Conservation (phyloP, 805 yeast species). For the Candida adriatica region DNA sequence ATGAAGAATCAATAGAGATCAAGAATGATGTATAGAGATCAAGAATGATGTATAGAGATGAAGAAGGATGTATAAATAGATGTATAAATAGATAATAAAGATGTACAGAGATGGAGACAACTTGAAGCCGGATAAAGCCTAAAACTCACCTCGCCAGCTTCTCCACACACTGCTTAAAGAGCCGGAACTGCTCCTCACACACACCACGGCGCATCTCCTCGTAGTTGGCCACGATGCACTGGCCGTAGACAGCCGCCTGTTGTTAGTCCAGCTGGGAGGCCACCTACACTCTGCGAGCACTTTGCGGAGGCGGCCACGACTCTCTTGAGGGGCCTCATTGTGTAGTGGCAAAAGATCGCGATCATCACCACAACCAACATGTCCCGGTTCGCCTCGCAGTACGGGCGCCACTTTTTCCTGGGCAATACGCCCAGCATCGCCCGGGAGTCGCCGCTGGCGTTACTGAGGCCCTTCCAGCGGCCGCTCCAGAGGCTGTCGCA, state of each 20-base stretch:
- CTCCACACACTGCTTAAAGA: slow-evolving; percentile 11
- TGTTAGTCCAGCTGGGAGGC: too few relatives aligned
- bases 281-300: not conserved
- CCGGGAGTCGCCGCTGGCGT: not conserved
- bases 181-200: slow-evolving; percentile 9
- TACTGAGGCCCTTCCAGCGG: slow-evolving; percentile 5
- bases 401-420: slow-evolving; percentile 16
- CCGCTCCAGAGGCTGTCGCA: not conserved
- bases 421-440: slow-evolving; percentile 7
- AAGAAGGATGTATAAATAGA: too few relatives aligned
- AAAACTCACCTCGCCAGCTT: slow-evolving; percentile 1
- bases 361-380: too few relatives aligned
- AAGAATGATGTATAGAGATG: too few relatives aligned
- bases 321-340: too few relatives aligned
- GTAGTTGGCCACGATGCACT: slow-evolving; percentile 11
- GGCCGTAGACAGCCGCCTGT: slow-evolving; percentile 11
- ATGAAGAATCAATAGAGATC: too few relatives aligned
- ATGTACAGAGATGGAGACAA: too few relatives aligned
- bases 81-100: too few relatives aligned
- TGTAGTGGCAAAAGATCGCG: too few relatives aligned
- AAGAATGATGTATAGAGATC: too few relatives aligned
- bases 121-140: too few relatives aligned
- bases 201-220: slow-evolving; percentile 8
- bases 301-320: not conserved
- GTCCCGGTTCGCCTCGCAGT: slow-evolving; percentile 5